Conservation (phyloP, 169 alveolate species). For the Theileria equi region DNA sequence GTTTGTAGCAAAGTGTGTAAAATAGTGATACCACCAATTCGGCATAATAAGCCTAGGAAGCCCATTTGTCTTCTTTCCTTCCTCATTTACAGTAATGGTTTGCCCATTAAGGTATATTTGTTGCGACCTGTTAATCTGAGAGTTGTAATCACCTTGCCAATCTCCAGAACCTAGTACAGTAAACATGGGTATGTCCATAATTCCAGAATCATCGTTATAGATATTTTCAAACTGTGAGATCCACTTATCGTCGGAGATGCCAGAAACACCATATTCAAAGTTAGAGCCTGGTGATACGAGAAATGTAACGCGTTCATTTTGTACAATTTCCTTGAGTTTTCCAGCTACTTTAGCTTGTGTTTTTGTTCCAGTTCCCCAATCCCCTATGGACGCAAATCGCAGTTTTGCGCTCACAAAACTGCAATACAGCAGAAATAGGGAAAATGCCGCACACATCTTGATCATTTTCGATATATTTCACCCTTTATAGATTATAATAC, state of each 20-base stretch:
- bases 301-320: conserved; percentile 76
- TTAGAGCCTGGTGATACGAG: conserved; percentile 83
- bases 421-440: neutral
- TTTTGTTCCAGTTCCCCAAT: conserved; percentile 80
- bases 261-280: conserved; percentile 80
- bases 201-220: conserved; percentile 75
- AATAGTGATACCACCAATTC: conserved; percentile 88
- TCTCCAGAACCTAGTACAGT: conserved; percentile 85
- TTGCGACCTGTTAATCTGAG: conserved; percentile 73
- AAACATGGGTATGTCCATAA: conserved; percentile 79
- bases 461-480: conserved; percentile 5
- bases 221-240: conserved; percentile 72
- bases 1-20: conserved; percentile 78
- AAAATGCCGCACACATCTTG: neutral
- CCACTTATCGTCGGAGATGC: conserved; percentile 76
- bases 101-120: conserved; percentile 67
- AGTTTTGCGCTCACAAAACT: conserved; percentile 65
- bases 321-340: conserved; percentile 72
- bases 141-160: conserved; percentile 81
- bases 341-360: conserved; percentile 76
- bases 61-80: conserved; percentile 33
- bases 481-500: neutral
- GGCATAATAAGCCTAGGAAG: conserved; percentile 88
- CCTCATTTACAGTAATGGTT: conserved; percentile 4
- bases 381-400: conserved; percentile 82